Conservation (phyloP, 768 basidiomycete species). For the Boletus sensibilis region DNA sequence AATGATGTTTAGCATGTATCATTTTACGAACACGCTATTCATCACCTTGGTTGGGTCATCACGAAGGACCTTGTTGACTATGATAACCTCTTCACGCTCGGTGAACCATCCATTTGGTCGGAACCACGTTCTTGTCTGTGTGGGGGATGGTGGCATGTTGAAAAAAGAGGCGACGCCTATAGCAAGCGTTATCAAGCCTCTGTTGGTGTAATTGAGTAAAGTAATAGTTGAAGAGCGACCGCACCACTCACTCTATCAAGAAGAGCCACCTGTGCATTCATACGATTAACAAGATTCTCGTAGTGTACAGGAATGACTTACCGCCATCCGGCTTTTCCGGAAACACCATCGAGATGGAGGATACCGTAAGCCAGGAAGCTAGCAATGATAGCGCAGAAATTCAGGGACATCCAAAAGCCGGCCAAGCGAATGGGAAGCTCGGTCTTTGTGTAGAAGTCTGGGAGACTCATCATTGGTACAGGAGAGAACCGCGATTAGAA, state of each 20-base stretch:
- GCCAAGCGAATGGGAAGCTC: slow-evolving; percentile 56
- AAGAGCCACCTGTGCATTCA: slow-evolving; percentile 34
- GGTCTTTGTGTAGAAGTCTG: slow-evolving; percentile 54
- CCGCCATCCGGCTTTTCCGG: slow-evolving; percentile 17
- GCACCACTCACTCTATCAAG: slow-evolving; percentile 32
- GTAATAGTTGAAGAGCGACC: background rate
- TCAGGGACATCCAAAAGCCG: slow-evolving; percentile 66
- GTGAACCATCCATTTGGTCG: slow-evolving; percentile 64
- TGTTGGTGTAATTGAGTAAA: background rate
- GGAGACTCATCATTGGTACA: background rate
- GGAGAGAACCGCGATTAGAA: background rate
- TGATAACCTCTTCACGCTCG: slow-evolving; percentile 58
- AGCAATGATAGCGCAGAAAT: slow-evolving; percentile 51
- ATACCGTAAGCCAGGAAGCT: slow-evolving; percentile 69
- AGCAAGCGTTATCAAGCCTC: slow-evolving; percentile 43
- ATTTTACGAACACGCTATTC: background rate
- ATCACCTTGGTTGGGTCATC: slow-evolving; percentile 60
- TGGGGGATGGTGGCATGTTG: slow-evolving; percentile 59
- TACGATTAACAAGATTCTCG: background rate
- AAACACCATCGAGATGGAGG: slow-evolving; percentile 28
- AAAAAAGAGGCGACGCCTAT: slow-evolving; percentile 57
- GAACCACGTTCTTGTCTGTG: slow-evolving; percentile 57
- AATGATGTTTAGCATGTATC: background rate
- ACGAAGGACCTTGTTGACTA: slow-evolving; percentile 57
- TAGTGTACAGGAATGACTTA: slow-evolving; percentile 27